Evolutionary conservation across 768 basidiomycete species (phyloP), one percentile per base, ranked within the genome.

Genomic region (Suillus variegatus): DNA sequence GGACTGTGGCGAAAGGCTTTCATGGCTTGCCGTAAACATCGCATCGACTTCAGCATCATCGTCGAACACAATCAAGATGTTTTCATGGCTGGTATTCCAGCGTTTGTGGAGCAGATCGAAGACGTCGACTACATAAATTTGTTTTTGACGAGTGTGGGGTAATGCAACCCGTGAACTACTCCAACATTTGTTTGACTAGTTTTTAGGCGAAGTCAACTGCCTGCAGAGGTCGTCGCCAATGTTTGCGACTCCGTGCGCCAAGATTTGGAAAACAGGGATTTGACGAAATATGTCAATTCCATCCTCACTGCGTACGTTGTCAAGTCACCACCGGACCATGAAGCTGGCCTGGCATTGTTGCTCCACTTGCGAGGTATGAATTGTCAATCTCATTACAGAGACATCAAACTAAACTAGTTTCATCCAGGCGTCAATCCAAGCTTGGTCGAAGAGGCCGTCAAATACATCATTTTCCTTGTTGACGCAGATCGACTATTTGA

Each of bases 401-500:
- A 49, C 10, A 14, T 60, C 22, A 20, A 18, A 40, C 1, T 16
- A 8, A 35, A 18, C 57, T 62, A 16, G 4, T 20, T 1, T 44
- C 58, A 52, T 60, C 52, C 36, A 76, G 68, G 68, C 16, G 78
- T 82, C 10, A 84, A 93, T 67, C 87, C 92, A 0, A 83, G 87
- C 35, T 76, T 95, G 3, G 93, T 97, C 16, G 96, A 99, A 73
- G 96, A 98, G 65, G 97, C 97, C 7, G 92, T 99, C 71, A 98
- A 96, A 74, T 99, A 99, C 73, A 91, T 99, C 75, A 98, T 99
- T 75, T 99, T 99, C 83, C 86, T 99, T 40, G 94, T 95, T 22
- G 94, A 99, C 69, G 95, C 95, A 0, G 88, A 99, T 71, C 83
- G 84, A 54, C 84, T 99, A 5, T 99, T 97, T 78, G 89, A 99